Conservation (phyloP, 345 rosid species). For the Pistacia atlantica region DNA sequence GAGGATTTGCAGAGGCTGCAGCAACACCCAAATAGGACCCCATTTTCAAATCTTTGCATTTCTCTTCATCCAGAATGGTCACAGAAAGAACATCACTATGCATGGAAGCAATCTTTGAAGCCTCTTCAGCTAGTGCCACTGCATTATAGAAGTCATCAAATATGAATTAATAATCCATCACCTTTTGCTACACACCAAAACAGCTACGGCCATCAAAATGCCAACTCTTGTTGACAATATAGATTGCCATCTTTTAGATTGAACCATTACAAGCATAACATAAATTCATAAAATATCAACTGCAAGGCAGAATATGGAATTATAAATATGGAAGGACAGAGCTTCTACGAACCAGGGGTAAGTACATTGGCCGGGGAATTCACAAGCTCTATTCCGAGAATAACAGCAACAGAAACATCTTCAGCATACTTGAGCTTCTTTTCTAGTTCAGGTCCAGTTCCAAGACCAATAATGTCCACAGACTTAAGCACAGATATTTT, state of each 20-base stretch:
- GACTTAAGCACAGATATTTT: conserved; percentile 66
- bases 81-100: conserved; percentile 78
- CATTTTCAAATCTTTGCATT: conserved; percentile 87
- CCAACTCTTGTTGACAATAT: background rate
- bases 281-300: background rate
- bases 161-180: background rate
- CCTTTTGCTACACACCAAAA: background rate
- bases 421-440: conserved; percentile 88
- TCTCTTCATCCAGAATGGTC: conserved; percentile 68
- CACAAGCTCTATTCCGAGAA: conserved; percentile 81
- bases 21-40: conserved; percentile 93
- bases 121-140: conserved; percentile 86
- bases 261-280: background rate
- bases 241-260: background rate
- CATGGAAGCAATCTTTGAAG: conserved; percentile 64
- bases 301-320: background rate
- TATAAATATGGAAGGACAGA: background rate
- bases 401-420: conserved; percentile 67
- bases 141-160: conserved; percentile 28
- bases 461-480: conserved; percentile 88
- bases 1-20: conserved; percentile 86
- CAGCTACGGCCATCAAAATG: background rate
- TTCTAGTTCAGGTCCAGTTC: conserved; percentile 73
- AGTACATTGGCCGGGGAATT: conserved; percentile 97
- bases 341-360: conserved; percentile 68